Base-by-base conservation (phyloP, 2,329 filamentous ascomycete species). In the Fusarium concolor region DNA sequence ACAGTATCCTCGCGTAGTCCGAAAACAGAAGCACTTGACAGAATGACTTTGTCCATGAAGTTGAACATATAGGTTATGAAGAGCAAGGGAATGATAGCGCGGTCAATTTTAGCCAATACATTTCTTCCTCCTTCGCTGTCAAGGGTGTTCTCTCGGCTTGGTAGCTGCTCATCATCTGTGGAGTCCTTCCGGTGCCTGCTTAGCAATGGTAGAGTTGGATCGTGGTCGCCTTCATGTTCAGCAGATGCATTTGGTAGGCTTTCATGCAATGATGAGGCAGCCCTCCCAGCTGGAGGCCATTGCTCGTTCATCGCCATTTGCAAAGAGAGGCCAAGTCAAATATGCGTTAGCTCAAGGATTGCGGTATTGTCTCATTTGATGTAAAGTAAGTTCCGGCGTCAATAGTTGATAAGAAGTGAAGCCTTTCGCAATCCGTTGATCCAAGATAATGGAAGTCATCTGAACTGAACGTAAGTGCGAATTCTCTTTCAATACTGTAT, bases 31-130 rank as follows among this genome's bases (percentile, higher is more conserved):
- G 87, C 86, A 60, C 82, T 86, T 0, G 84, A 85, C 2, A 87
- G 72, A 56, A 86, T 86, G 1, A 83, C 83, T 72, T 89, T 89
- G 74, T 89, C 87, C 80, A 89, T 86, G 58, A 88, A 89, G 70
- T 87, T 87, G 64, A 89, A 74, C 77, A 84, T 84, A 70, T 89
- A 89, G 0, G 84, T 87, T 41, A 84, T 67, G 62, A 88, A 88
- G 11, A 89, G 75, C 12, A 89, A 76, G 0, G 87, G 86, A 7
- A 89, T 83, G 11, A 89, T 76, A 14, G 78, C 78, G 65, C 76
- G 77, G 72, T 89, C 87, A 60, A 89, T 88, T 74, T 88, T 88
- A 26, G 81, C 78, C 50, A 89, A 59, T 5, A 87, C 80, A 10
- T 73, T 76, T 41, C 76, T 78, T 11, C 71, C 73, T 51, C 70